phyloP scores from a whole-genome alignment of 2,329 filamentous ascomycete species.

The Fusarium sp. region DNA sequence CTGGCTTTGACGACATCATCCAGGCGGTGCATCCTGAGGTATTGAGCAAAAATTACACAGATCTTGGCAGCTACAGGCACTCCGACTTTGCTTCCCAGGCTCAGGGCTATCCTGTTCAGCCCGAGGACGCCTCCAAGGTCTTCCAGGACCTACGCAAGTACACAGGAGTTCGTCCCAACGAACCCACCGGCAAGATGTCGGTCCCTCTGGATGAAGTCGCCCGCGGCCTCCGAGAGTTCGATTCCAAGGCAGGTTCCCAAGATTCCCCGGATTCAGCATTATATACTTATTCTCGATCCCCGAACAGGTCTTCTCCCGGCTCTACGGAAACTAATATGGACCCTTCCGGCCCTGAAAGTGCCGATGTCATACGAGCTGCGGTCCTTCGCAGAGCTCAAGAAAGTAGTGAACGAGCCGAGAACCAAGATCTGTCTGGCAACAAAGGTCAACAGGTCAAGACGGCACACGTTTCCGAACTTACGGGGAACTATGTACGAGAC shows the following conservation, averaged over 20 bases:
- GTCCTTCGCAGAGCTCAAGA: slow-evolving; percentile 44
- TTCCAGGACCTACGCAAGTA: slow-evolving; percentile 57
- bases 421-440: slow-evolving; percentile 12
- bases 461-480: slow-evolving; percentile 42
- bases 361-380: slow-evolving; percentile 46
- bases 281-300: slow-evolving; percentile 39
- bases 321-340: slow-evolving; percentile 32
- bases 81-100: slow-evolving; percentile 43
- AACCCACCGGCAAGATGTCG: slow-evolving; percentile 46
- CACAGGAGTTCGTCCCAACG: slow-evolving; percentile 48
- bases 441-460: slow-evolving; percentile 6
- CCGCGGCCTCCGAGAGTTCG: slow-evolving; percentile 51
- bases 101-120: slow-evolving; percentile 42
- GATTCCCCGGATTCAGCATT: slow-evolving; percentile 36
- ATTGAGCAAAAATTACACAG: slow-evolving; percentile 51
- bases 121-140: slow-evolving; percentile 50
- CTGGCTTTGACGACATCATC: slow-evolving; percentile 45
- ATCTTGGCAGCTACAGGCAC: slow-evolving; percentile 54
- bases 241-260: slow-evolving; percentile 46
- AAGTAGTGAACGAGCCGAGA: slow-evolving; percentile 23
- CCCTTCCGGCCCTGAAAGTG: slow-evolving; percentile 39
- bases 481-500: slow-evolving; percentile 60
- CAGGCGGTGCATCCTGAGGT: slow-evolving; percentile 50
- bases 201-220: slow-evolving; percentile 47
- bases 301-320: slow-evolving; percentile 34